Conservation (phyloP, 345 rosid species). For the Camelina laxa region DNA sequence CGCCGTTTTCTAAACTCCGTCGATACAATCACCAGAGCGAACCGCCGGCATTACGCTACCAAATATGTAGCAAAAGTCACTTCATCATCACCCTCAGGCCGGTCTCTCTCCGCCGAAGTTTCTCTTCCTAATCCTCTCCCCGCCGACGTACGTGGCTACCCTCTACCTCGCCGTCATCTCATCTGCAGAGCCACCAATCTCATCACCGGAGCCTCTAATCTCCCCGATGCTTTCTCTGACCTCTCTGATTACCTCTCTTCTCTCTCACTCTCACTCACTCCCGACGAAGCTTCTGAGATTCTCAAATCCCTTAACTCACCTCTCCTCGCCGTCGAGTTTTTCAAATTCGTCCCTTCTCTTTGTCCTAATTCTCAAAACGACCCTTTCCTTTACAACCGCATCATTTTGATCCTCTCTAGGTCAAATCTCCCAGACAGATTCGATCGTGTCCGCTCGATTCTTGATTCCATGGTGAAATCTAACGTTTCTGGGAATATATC, state of each 20-base stretch:
- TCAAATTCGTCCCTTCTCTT: slow-evolving; percentile 61
- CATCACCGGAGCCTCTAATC: slow-evolving; percentile 39
- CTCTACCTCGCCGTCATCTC: slow-evolving; percentile 75
- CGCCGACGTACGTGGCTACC: slow-evolving; percentile 74
- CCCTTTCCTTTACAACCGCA: slow-evolving; percentile 67
- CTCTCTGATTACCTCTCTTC: slow-evolving; percentile 68
- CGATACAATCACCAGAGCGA: background rate
- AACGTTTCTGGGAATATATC: slow-evolving; percentile 68
- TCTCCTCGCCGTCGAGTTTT: slow-evolving; percentile 67
- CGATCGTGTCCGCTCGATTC: slow-evolving; percentile 54
- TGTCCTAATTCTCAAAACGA: slow-evolving; percentile 62
- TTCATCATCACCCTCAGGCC: slow-evolving; percentile 77
- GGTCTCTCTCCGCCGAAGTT: slow-evolving; percentile 79
- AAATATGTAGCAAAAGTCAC: slow-evolving; percentile 77
- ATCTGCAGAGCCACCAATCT: slow-evolving; percentile 75
- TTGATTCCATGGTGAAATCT: slow-evolving; percentile 65
- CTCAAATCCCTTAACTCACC: slow-evolving; percentile 83
- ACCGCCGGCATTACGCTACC: slow-evolving; percentile 64
- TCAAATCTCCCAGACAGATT: slow-evolving; percentile 56
- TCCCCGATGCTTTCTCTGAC: slow-evolving; percentile 45
- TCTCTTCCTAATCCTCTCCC: slow-evolving; percentile 58
- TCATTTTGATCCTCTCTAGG: slow-evolving; percentile 74
- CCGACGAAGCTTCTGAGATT: slow-evolving; percentile 77
- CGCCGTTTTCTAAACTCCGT: slow-evolving; percentile 28
- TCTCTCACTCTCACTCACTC: slow-evolving; percentile 65